These are phyloP conservation scores for Trypanosoma melophagium DNA, from an alignment of 208 protist species.

Conservation along the genomic window DNA sequence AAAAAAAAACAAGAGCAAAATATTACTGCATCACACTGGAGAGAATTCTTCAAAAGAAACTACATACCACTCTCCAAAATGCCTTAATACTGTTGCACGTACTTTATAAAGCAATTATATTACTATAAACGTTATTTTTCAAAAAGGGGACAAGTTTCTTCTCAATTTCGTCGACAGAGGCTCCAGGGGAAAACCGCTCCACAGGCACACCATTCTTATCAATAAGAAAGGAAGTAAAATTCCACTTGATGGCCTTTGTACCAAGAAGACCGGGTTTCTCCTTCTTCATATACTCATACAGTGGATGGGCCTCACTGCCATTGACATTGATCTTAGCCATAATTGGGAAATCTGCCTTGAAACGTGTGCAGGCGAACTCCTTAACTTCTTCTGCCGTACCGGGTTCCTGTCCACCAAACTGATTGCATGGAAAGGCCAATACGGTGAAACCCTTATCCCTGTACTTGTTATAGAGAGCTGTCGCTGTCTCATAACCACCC, in stretches of 20 bases:
- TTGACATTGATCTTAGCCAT: conserved; percentile 87
- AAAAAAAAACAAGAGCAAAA: too few relatives aligned
- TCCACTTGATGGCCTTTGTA: conserved; percentile 89
- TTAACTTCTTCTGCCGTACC: conserved; percentile 41
- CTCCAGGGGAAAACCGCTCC: conserved; percentile 69
- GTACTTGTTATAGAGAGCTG: conserved; percentile 86
- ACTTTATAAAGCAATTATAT: neutral
- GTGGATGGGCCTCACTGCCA: conserved; percentile 70
- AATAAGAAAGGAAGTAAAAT: conserved; percentile 93
- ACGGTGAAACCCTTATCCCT: conserved; percentile 82
- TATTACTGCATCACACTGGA: too few relatives aligned
- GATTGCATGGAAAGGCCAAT: conserved; percentile 92
- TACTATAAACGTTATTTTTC: too few relatives aligned
- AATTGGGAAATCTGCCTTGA: conserved; percentile 43
- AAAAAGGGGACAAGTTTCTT: conserved; percentile 65
- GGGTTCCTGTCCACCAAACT: conserved; percentile 71
- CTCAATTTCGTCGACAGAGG: conserved; percentile 50
- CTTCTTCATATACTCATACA: conserved; percentile 86
- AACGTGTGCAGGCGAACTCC: conserved; percentile 39
- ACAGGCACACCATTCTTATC: conserved; percentile 70
- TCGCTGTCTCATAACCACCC: conserved; percentile 74
- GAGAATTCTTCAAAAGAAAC: too few relatives aligned
- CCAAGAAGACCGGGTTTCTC: conserved; percentile 63
- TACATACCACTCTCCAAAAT: too few relatives aligned
- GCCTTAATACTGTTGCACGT: too few relatives aligned